Percentiles rank a stretch among this genome's conserved stretches.
These are phyloP conservation scores for Amanita exitialis DNA, from an alignment of 768 basidiomycete species.

Conservation along the genomic window DNA sequence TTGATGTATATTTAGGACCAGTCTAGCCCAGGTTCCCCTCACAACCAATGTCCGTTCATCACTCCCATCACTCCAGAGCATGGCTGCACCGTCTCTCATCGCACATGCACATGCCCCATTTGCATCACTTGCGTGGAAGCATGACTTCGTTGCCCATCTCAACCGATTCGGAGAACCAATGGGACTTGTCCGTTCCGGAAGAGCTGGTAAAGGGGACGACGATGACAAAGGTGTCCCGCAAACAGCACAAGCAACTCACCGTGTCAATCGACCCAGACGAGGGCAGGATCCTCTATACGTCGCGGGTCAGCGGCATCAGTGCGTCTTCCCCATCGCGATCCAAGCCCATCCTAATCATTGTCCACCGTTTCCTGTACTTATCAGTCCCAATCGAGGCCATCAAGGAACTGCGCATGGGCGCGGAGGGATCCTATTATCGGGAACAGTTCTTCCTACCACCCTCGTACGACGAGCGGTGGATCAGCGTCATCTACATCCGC, in stretches of 20 bases:
- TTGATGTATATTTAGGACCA: background rate
- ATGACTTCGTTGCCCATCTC: background rate
- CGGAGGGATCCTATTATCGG: slow-evolving; percentile 67
- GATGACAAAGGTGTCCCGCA: slow-evolving; percentile 79
- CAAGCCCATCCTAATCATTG: too few relatives aligned
- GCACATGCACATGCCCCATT: background rate
- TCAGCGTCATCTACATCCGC: slow-evolving; percentile 78
- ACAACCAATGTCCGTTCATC: background rate
- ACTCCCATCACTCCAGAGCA: background rate
- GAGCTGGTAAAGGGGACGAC: slow-evolving; percentile 52
- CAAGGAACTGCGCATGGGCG: slow-evolving; percentile 76
- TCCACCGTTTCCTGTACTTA: too few relatives aligned
- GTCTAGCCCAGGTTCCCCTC: background rate
- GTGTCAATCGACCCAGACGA: slow-evolving; percentile 74
- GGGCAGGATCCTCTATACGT: slow-evolving; percentile 73
- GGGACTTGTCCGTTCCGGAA: slow-evolving; percentile 37
- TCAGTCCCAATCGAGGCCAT: slow-evolving; percentile 83
- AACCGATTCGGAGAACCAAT: slow-evolving; percentile 7
- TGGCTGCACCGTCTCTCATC: background rate
- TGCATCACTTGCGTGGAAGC: background rate
- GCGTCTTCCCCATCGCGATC: slow-evolving; percentile 35
- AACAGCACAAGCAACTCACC: slow-evolving; percentile 60
- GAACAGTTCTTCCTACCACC: slow-evolving; percentile 61
- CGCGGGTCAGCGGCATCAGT: slow-evolving; percentile 54
- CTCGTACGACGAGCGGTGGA: slow-evolving; percentile 70